Base-by-base conservation (phyloP, 768 basidiomycete species). In the Boletus fagicola region DNA sequence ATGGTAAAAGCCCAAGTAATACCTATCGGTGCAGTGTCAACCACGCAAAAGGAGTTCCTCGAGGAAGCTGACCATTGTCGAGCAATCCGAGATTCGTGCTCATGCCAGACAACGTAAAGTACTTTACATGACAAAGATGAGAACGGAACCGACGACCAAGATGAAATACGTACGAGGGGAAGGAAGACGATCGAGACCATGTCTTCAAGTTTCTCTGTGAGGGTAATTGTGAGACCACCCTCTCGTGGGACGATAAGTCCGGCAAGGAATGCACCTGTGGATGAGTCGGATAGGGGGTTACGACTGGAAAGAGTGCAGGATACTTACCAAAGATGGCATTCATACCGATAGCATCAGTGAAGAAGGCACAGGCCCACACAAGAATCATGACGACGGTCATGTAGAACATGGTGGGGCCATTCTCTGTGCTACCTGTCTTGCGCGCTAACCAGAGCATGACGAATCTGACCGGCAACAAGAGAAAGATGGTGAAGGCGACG, bases 91-190 rank as follows among this genome's bases (percentile, higher is more conserved):
- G 79, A 73, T 99, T 78, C 1, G 97, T 98, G 18, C 86, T 88
- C 24, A 98, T 78, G 1, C 96, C 97, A 0, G 93, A 95, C 4
- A 94, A 72, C 0, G 94, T 92, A 65, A 98, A 98, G 75, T 98
- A 98, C 86, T 92, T 50, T 16, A 26, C 52, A 30, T n/a, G 33
- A 33, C 18, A 18, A 22, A 1, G 49, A 28, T 64, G 38, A 44
- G 40, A 49, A 39, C 5, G 39, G 5, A 18, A 22, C 31, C 20
- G 53, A 39, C 31, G 46, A 49, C 18, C 8, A 22, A 26, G 51
- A 40, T 12, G 26, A 24, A 35, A 30, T 18, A 55, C 51, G 59
- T 66, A 92, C 90, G 50, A 96, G 76, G 4, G 94, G 94, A 13
- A 97, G 75, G 74, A 97, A 95, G 44, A 95, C 85, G 57, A 95